Percentiles rank a stretch among this genome's conserved stretches.
Evolutionary conservation across 352 stramenopile species (phyloP).

Genomic region (Peronospora tabacina): DNA sequence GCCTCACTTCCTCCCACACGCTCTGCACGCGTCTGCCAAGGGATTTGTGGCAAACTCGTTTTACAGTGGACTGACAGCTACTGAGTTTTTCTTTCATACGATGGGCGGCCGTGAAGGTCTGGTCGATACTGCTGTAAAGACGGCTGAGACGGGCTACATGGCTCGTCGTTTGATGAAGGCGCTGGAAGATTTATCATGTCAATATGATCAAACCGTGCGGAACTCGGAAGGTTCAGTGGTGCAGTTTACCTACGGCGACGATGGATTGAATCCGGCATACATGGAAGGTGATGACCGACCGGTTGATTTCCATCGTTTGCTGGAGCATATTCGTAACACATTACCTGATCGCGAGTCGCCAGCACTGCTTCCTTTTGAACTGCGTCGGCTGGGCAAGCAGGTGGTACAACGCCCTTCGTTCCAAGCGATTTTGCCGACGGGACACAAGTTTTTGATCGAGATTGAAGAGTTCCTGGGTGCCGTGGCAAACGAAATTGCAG

Average conservation of each 20-base stretch:
- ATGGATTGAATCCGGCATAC: slow-evolving; percentile 95
- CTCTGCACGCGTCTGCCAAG: slow-evolving; percentile 93
- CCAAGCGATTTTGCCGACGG: slow-evolving; percentile 79
- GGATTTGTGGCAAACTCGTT: slow-evolving; percentile 99
- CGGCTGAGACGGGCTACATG: slow-evolving; percentile 99
- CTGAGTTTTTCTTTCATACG: slow-evolving; percentile 99
- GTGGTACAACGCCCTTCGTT: slow-evolving; percentile 77
- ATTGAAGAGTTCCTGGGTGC: slow-evolving; percentile 77
- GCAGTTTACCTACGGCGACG: slow-evolving; percentile 99
- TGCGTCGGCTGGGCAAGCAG: slow-evolving; percentile 79
- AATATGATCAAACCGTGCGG: slow-evolving; percentile 90
- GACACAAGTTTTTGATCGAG: slow-evolving; percentile 87
- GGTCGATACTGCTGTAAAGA: slow-evolving; percentile 99
- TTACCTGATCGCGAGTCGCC: slow-evolving; percentile 61
- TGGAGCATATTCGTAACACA: slow-evolving; percentile 84
- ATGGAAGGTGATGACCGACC: slow-evolving; percentile 94
- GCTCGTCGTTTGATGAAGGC: slow-evolving; percentile 97
- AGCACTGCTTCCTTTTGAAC: slow-evolving; percentile 69
- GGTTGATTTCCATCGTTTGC: slow-evolving; percentile 93
- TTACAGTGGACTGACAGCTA: slow-evolving; percentile 96
- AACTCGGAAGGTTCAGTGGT: slow-evolving; percentile 91
- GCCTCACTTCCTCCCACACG: slow-evolving; percentile 92
- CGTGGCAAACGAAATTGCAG: slow-evolving; percentile 55
- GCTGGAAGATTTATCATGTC: slow-evolving; percentile 94
- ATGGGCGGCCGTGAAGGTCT: slow-evolving; percentile 99